Evolutionary conservation across 495 filamentous ascomycete genomes (phyloP).

Genomic region (Polyplosphaeria fusca): DNA sequence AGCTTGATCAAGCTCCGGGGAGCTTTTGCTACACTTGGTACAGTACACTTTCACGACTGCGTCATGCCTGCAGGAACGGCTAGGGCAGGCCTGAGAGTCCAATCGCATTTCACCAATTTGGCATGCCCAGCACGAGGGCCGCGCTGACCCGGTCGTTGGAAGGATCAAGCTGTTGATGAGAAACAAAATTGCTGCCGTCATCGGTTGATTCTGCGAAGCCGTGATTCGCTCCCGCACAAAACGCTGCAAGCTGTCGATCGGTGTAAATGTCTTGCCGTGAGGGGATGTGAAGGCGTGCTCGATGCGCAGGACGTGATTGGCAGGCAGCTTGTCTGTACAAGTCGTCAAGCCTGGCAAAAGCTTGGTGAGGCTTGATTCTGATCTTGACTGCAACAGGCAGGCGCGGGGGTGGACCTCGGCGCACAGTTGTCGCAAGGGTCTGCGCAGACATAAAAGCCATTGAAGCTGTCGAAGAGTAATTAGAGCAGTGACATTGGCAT

Average conservation of each 20-base stretch:
- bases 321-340: too few species aligned
- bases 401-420: too few species aligned
- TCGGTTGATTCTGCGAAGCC: neutral
- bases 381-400: too few species aligned
- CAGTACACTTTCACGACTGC: neutral
- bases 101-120: constrained; percentile 1
- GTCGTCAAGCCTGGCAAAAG: too few species aligned
- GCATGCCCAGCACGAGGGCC: neutral
- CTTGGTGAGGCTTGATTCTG: too few species aligned
- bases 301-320: constrained; percentile 8
- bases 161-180: neutral
- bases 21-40: too few species aligned
- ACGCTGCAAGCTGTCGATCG: constrained; percentile 1
- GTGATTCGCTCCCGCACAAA: constrained; percentile 9
- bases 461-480: too few species aligned
- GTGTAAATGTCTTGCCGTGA: neutral
- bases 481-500: too few species aligned
- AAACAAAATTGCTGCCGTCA: neutral
- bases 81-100: neutral
- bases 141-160: neutral
- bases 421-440: too few species aligned
- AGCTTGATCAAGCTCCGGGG: too few species aligned
- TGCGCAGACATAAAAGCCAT: too few species aligned
- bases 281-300: constrained; percentile 2
- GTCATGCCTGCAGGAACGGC: constrained; percentile 24